phyloP scores from a whole-genome alignment of 2,329 filamentous ascomycete genomes.

The Trichoderma atroviride region DNA sequence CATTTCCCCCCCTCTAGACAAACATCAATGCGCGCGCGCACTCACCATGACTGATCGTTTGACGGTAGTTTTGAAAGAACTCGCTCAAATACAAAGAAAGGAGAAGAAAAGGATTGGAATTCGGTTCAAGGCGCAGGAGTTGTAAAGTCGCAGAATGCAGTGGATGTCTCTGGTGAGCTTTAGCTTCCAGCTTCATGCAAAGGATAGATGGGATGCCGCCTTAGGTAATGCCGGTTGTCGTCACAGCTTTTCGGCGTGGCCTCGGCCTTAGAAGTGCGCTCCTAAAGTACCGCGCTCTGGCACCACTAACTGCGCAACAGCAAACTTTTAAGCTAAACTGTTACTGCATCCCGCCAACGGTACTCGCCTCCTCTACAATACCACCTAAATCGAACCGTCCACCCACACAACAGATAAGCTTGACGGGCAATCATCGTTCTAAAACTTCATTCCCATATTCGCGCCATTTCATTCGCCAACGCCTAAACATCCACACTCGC shows the following conservation, averaged over 20 bases:
- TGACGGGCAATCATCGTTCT: conserved; percentile 1
- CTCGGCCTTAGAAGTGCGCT: conserved; percentile 11
- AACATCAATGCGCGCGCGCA: conserved; percentile 2
- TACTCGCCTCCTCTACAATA: neutral
- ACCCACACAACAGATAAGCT: neutral
- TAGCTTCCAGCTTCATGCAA: neutral
- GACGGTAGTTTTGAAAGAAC: conserved; percentile 2
- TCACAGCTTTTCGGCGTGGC: conserved; percentile 21
- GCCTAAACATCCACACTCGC: neutral
- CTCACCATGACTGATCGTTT: conserved; percentile 6
- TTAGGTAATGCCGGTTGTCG: conserved; percentile 26
- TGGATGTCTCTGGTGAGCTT: neutral
- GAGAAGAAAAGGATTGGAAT: neutral
- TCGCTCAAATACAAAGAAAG: neutral
- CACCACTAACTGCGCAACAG: neutral
- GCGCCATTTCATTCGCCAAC: neutral
- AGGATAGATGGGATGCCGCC: neutral
- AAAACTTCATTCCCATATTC: conserved; percentile 2
- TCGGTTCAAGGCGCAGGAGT: neutral
- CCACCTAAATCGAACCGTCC: neutral
- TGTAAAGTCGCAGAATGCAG: neutral
- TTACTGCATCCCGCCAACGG: neutral
- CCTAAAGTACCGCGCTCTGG: neutral
- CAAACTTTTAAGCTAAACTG: fast-evolving
- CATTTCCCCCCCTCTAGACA: neutral